A percentile compares a stretch with the other conserved stretches of the same genome.
These are phyloP conservation scores for Sporisorium scitamineum DNA, from an alignment of 1,284 basidiomycete genomes.

Conservation along the genomic window DNA sequence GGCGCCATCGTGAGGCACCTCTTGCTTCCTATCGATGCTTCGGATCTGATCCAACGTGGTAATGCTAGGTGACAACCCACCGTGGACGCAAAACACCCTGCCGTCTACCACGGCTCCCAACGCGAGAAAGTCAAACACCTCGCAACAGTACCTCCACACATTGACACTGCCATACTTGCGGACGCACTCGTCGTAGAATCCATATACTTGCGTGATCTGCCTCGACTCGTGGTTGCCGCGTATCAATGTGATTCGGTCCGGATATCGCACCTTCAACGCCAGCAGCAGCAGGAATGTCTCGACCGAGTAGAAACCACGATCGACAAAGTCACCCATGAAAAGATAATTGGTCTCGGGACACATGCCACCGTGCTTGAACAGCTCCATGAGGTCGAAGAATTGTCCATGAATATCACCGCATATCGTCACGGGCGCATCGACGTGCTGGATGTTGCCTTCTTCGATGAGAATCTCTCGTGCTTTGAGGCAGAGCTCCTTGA, in stretches of 20 bases:
- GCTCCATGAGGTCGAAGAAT: slow-evolving; percentile 96
- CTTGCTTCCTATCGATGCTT: slow-evolving; percentile 93
- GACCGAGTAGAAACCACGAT: slow-evolving; percentile 93
- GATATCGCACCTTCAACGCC: slow-evolving; percentile 95
- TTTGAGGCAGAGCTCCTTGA: slow-evolving; percentile 81
- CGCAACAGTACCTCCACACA: slow-evolving; percentile 98
- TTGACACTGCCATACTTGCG: slow-evolving; percentile 94
- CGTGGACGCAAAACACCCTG: slow-evolving; percentile 90
- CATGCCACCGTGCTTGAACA: slow-evolving; percentile 93
- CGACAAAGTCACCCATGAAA: slow-evolving; percentile 80
- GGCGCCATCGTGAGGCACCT: slow-evolving; percentile 98
- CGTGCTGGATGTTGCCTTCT: slow-evolving; percentile 95
- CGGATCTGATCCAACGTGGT: slow-evolving; percentile 76
- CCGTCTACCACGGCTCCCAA: slow-evolving; percentile 95
- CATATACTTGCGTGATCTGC: slow-evolving; percentile 95
- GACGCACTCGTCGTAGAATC: slow-evolving; percentile 98
- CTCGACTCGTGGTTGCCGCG: slow-evolving; percentile 98
- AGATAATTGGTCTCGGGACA: slow-evolving; percentile 97
- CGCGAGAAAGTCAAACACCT: slow-evolving; percentile 96
- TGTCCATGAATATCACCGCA: slow-evolving; percentile 99
- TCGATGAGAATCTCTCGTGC: slow-evolving; percentile 93
- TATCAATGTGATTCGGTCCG: slow-evolving; percentile 96
- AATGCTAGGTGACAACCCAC: slow-evolving; percentile 79
- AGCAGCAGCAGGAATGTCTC: slow-evolving; percentile 95
- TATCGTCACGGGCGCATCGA: slow-evolving; percentile 96